Percentiles rank a stretch among this genome's conserved stretches.
Conservation (phyloP, 78 protist species). For the Cyanophora paradoxa region DNA sequence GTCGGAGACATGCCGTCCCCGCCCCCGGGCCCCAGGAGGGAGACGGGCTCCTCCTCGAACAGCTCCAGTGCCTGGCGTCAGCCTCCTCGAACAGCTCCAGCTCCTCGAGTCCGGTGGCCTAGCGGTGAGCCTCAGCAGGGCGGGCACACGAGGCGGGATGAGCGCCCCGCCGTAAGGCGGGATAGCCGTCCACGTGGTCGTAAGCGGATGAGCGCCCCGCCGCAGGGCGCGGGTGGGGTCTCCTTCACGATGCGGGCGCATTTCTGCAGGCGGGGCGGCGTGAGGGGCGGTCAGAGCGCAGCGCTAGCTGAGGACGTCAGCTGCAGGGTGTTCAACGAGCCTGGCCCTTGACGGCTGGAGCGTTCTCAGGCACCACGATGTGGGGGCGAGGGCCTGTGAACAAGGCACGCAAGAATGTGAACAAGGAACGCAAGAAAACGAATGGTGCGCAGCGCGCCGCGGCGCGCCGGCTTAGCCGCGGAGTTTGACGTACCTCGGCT, state of each 20-base stretch:
- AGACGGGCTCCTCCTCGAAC: conserved; percentile 35
- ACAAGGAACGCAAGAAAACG: not conserved
- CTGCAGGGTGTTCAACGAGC: too few relatives aligned
- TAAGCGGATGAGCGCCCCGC: conserved; percentile 56
- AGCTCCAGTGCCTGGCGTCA: conserved; percentile 34
- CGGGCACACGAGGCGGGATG: conserved; percentile 11
- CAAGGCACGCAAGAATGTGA: not conserved
- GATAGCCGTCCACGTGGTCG: conserved; percentile 44
- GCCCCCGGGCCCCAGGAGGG: conserved; percentile 63
- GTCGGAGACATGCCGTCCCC: conserved; percentile 75
- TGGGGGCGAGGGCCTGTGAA: conserved; percentile 26
- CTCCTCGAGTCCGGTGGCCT: not conserved
- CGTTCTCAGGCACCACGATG: conserved; percentile 61
- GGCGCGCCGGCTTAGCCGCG: too few relatives aligned
- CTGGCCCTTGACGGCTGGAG: conserved; percentile 29
- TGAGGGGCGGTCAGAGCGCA: not conserved
- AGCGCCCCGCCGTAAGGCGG: conserved; percentile 79
- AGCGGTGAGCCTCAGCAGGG: not conserved
- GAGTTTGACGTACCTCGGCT: too few relatives aligned
- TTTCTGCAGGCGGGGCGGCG: not conserved
- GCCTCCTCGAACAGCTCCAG: too few relatives aligned
- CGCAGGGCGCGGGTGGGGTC: conserved; percentile 4
- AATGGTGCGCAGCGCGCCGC: too few relatives aligned
- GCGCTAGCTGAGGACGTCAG: not conserved
- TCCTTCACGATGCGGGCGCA: not conserved